Conservation (phyloP, 129 eudicot genomes). For the Oenanthe sinensis region DNA sequence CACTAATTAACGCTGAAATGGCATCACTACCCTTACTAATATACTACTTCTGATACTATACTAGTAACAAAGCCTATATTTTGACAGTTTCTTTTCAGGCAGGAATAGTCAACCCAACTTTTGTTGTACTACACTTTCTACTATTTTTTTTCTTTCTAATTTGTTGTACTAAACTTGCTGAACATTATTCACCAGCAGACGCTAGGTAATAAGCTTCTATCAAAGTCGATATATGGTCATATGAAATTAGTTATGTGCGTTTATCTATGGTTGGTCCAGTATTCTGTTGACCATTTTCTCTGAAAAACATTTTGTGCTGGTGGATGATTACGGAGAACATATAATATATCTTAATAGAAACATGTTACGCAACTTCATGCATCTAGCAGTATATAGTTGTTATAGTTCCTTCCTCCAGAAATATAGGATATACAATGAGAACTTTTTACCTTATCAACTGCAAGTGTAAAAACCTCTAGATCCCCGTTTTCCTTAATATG, state of each 20-base stretch:
- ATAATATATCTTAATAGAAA: background rate
- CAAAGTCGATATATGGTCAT: background rate
- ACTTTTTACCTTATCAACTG: slow-evolving; percentile 74
- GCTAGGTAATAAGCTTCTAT: background rate
- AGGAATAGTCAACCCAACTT: background rate
- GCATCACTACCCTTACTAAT: too few relatives aligned
- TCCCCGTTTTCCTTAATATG: slow-evolving; percentile 69
- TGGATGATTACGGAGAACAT: background rate
- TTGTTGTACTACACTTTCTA: background rate
- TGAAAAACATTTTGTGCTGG: background rate
- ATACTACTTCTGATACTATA: too few relatives aligned
- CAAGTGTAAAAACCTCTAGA: slow-evolving; percentile 89
- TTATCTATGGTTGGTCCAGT: background rate
- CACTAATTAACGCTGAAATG: too few relatives aligned
- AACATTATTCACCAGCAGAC: background rate
- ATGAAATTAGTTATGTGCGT: background rate
- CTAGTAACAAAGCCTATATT: too few relatives aligned
- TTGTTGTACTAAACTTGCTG: background rate
- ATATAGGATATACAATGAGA: background rate
- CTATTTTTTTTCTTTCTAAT: too few relatives aligned
- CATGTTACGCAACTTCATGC: background rate
- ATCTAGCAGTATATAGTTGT: background rate
- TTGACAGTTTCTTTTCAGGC: too few relatives aligned
- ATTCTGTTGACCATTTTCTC: background rate
- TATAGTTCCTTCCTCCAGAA: background rate